phyloP scores from a whole-genome alignment of 2,329 filamentous ascomycete genomes.

The Xylaria sp. region DNA sequence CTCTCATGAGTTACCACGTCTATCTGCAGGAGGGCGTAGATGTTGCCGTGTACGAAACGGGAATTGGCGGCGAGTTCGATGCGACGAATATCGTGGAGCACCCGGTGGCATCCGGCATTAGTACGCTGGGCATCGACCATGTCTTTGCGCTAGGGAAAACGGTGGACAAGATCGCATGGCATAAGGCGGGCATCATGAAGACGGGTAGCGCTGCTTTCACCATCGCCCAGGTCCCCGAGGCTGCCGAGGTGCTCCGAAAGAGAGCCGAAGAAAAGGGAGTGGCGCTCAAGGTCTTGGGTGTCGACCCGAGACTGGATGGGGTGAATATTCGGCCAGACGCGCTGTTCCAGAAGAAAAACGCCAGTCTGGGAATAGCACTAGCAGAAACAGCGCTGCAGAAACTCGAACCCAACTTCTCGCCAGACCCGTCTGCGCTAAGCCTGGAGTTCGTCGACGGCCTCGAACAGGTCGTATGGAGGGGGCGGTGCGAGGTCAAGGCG shows the following conservation, averaged over 20 bases:
- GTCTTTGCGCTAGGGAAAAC: slow-evolving; percentile 64
- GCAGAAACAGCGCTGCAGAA: slow-evolving; percentile 52
- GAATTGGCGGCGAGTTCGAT: slow-evolving; percentile 69
- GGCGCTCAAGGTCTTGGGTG: slow-evolving; percentile 47
- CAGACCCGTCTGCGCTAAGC: slow-evolving; percentile 48
- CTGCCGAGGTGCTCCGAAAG: slow-evolving; percentile 48
- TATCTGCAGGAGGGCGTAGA: slow-evolving; percentile 67
- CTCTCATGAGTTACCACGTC: slow-evolving; percentile 67
- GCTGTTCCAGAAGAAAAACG: slow-evolving; percentile 62
- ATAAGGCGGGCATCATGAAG: slow-evolving; percentile 75
- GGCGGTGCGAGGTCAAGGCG: slow-evolving; percentile 69
- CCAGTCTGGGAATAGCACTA: slow-evolving; percentile 52
- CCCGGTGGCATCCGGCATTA: slow-evolving; percentile 63
- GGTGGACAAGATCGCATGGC: slow-evolving; percentile 70
- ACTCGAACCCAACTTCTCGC: slow-evolving; percentile 41
- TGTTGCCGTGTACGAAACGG: slow-evolving; percentile 66
- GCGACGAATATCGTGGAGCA: slow-evolving; percentile 67
- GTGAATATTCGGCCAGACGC: slow-evolving; percentile 57
- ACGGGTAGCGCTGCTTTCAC: slow-evolving; percentile 60
- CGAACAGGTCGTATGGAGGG: slow-evolving; percentile 74
- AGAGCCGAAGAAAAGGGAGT: slow-evolving; percentile 58
- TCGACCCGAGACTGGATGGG: slow-evolving; percentile 49
- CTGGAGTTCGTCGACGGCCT: slow-evolving; percentile 71
- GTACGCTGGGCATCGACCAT: slow-evolving; percentile 71
- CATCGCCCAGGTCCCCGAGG: slow-evolving; percentile 52